phyloP scores from a whole-genome alignment of 495 filamentous ascomycete genomes.

The Hypoxylon subgilvum region DNA sequence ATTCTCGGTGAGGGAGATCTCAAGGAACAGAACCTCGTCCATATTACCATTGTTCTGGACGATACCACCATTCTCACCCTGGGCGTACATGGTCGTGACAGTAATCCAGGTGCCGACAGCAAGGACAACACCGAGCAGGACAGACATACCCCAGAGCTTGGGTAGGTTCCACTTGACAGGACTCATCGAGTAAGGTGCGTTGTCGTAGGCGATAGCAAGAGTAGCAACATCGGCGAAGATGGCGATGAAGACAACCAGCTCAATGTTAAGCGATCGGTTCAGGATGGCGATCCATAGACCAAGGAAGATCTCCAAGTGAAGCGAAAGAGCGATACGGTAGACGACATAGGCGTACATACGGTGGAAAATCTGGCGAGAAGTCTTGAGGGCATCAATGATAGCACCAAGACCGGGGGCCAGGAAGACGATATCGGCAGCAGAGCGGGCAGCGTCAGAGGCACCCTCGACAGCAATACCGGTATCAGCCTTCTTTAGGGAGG shows the following conservation, averaged over 20 bases:
- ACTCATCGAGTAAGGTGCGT: constrained; percentile 81
- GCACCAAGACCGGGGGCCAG: constrained; percentile 87
- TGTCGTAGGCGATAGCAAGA: constrained; percentile 91
- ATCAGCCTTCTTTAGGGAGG: constrained; percentile 95
- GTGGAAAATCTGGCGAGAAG: constrained; percentile 93
- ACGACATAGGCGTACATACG: constrained; percentile 97
- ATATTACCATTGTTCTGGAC: constrained; percentile 84
- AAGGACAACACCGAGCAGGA: constrained; percentile 79
- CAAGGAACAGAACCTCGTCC: constrained; percentile 83
- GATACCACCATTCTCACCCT: constrained; percentile 74
- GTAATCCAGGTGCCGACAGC: constrained; percentile 85
- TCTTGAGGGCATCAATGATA: constrained; percentile 93
- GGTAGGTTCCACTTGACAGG: constrained; percentile 95
- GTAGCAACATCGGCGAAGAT: constrained; percentile 96
- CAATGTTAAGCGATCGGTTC: constrained; percentile 81
- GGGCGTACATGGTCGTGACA: constrained; percentile 75
- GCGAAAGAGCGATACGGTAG: constrained; percentile 91
- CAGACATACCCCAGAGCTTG: constrained; percentile 89
- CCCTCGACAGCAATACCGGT: constrained; percentile 93
- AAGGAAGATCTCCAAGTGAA: constrained; percentile 88
- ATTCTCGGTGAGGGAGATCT: constrained; percentile 91
- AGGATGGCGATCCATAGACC: constrained; percentile 88
- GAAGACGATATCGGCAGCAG: constrained; percentile 94
- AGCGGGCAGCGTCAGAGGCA: constrained; percentile 88
- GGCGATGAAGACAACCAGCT: constrained; percentile 89